phyloP scores from a whole-genome alignment of 2,329 filamentous ascomycete genomes.

The Ceratocystis alfenasii region DNA sequence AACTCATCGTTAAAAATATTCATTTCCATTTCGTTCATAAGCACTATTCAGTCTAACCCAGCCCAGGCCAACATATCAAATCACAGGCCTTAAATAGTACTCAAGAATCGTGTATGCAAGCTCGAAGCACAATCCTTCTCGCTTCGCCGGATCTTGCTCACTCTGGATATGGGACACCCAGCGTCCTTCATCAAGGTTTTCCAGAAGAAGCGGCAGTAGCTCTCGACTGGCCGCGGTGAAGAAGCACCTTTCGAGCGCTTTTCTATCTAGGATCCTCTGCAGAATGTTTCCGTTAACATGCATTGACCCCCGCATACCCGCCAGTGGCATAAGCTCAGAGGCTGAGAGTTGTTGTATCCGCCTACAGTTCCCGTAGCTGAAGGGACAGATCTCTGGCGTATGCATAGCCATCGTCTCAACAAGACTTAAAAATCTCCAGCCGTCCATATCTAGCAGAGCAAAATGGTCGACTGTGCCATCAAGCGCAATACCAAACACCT shows the following conservation, averaged over 20 bases:
- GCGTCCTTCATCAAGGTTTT: slow-evolving; percentile 37
- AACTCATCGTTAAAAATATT: neutral
- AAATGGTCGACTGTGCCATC: slow-evolving; percentile 62
- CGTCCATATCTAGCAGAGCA: slow-evolving; percentile 47
- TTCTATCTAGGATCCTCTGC: slow-evolving; percentile 39
- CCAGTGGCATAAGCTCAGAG: slow-evolving; percentile 22
- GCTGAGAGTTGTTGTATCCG: neutral
- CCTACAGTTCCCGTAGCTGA: neutral
- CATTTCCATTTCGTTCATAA: neutral
- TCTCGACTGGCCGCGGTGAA: slow-evolving; percentile 28
- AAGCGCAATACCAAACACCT: slow-evolving; percentile 53
- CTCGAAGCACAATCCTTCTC: slow-evolving; percentile 32
- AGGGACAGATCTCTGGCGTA: slow-evolving; percentile 17
- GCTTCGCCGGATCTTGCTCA: slow-evolving; percentile 24
- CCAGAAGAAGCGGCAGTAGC: slow-evolving; percentile 39
- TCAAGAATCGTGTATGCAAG: slow-evolving; percentile 44
- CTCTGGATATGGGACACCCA: slow-evolving; percentile 31
- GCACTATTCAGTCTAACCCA: neutral
- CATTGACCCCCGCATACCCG: slow-evolving; percentile 37
- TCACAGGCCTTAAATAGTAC: slow-evolving; percentile 40
- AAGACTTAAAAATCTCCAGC: slow-evolving; percentile 59
- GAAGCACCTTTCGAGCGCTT: slow-evolving; percentile 36
- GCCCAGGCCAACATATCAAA: slow-evolving; percentile 29
- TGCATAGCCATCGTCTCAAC: slow-evolving; percentile 54
- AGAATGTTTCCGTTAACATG: slow-evolving; percentile 59